Evolutionary conservation across 1,284 basidiomycete genomes (phyloP).

Genomic region (Heterobasidion irregulare): DNA sequence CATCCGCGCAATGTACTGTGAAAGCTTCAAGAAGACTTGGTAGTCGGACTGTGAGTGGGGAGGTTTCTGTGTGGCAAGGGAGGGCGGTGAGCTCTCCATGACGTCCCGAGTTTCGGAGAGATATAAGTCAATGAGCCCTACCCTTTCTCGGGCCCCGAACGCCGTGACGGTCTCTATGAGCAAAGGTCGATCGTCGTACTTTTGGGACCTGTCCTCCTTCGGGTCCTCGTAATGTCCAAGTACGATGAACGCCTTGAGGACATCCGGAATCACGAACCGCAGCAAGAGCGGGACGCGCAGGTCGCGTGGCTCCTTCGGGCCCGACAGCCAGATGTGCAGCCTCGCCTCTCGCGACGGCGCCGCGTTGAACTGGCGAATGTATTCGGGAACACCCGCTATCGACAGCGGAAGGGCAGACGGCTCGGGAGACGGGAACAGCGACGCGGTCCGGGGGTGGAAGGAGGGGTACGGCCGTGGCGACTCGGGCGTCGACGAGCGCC

Average conservation of each 20-base stretch:
- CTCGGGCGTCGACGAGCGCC: conserved; percentile 13
- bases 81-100: background rate
- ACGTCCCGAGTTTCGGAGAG: background rate
- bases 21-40: conserved; percentile 50
- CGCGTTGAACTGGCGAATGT: conserved; percentile 11
- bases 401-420: conserved; percentile 2
- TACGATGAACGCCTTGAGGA: conserved; percentile 10
- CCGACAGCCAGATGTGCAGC: conserved; percentile 9
- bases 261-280: conserved; percentile 12
- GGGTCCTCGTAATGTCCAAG: conserved; percentile 8
- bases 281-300: conserved; percentile 8
- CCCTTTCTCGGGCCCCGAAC: conserved; percentile 64
- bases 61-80: conserved; percentile 35
- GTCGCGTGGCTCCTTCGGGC: conserved; percentile 1
- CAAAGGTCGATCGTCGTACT: conserved; percentile 17
- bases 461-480: conserved; percentile 11
- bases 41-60: conserved; percentile 63
- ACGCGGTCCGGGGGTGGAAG: conserved; percentile 6
- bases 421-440: conserved; percentile 8
- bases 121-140: conserved; percentile 17
- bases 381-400: conserved; percentile 6
- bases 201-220: conserved; percentile 1
- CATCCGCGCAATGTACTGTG: conserved; percentile 55
- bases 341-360: conserved; percentile 5
- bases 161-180: conserved; percentile 50